phyloP scores from a whole-genome alignment of 139 green algal species.

The Gonium pectorale region DNA sequence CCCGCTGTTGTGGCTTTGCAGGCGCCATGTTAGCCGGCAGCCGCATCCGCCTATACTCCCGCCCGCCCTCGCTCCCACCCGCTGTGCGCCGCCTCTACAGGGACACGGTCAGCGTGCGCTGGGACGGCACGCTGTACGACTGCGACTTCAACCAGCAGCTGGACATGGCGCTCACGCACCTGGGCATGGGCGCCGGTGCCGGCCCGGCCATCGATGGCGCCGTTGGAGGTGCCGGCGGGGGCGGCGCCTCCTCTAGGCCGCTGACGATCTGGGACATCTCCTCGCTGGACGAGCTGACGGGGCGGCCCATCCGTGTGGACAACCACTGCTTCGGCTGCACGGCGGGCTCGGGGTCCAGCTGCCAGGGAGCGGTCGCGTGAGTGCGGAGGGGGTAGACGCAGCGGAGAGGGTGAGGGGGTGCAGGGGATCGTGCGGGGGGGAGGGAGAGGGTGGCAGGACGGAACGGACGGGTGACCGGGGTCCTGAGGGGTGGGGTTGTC shows the following conservation, averaged over 20 bases:
- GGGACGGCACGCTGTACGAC: constrained; percentile 94
- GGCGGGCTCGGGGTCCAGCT: constrained; percentile 88
- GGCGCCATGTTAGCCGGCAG: no score
- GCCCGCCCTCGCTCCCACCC: neutral
- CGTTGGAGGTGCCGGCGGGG: neutral
- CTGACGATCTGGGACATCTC: constrained; percentile 89
- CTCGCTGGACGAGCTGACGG: constrained; percentile 78
- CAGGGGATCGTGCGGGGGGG: no score
- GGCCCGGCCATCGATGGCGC: neutral
- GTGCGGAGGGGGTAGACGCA: neutral
- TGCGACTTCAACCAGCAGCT: constrained; percentile 99
- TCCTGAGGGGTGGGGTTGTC: no score
- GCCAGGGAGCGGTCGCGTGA: constrained; percentile 71
- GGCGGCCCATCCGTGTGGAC: constrained; percentile 75
- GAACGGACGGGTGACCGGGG: no score
- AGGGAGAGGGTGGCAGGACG: no score
- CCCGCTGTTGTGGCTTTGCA: no score
- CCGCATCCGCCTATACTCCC: no score
- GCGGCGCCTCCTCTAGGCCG: neutral
- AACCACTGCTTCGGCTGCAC: constrained; percentile 98
- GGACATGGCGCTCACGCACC: constrained; percentile 46
- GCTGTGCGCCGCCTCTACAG: constrained; percentile 31
- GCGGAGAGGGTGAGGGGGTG: neutral
- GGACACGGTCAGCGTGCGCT: constrained; percentile 88
- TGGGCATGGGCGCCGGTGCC: no score